Base-by-base conservation (phyloP, 1,284 basidiomycete species). In the Marasmius tenuissimus region DNA sequence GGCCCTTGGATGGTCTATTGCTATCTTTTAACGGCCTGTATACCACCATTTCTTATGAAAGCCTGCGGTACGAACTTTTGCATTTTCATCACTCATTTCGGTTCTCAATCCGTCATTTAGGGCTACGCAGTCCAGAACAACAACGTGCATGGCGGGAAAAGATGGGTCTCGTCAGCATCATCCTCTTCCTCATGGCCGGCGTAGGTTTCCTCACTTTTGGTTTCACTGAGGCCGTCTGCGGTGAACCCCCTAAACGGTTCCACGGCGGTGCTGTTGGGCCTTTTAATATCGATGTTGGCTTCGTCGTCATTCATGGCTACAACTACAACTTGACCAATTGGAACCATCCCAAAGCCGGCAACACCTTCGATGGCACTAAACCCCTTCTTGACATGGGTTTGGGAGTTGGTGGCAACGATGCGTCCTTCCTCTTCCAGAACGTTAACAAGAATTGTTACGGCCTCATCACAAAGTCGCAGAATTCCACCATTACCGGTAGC, bases 161-260 rank as follows among this genome's bases (percentile, higher is more conserved):
- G 82, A 96, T 98, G 76, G 97, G 97, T 39, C 85, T 99, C 37
- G 80, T 99, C 61, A 80, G 82, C 66, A 85, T 98, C 75, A 94
- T 97, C 69, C 73, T 86, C 16, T 8, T 75, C 20, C 85, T 96
- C 67, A 98, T 99, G 97, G 91, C 91, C 22, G 85, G 82, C 53
- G 97, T 99, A 72, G 97, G 96, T 75, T 99, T 96, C 85, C 83
- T 99, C 73, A 99, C 97, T 1, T 99, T 99, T 77, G 97, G 97
- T n/a, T 99, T 99, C 81, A 98, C 96, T 4, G 87, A 96, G 72
- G 81, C 89, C 57, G 96, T 99, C 39, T 99, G 97, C 75, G 94
- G 95, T 42, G 90, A 81, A 49, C 92, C 93, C 20, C 83, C 90
- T 35, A 87, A 90, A 59, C 88, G 94, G 16, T 96, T 86, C 80